Evolutionary conservation across 495 filamentous ascomycete species (phyloP).

Genomic region (Penicillium maclennaniae): DNA sequence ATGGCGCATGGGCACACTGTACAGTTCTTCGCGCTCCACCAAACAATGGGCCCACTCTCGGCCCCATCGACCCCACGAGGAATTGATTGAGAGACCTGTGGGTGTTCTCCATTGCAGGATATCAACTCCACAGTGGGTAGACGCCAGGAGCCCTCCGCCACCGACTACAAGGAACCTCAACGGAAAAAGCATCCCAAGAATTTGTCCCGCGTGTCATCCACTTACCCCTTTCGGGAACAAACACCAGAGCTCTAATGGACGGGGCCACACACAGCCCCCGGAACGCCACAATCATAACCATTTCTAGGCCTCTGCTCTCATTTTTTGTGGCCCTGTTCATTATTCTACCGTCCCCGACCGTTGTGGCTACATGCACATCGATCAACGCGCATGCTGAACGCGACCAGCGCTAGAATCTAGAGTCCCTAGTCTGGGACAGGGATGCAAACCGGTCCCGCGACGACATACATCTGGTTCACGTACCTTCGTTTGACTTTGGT

Average conservation of each 20-base stretch:
- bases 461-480: background rate
- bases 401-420: background rate
- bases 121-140: constrained; percentile 6
- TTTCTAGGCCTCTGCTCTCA: background rate
- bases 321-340: background rate
- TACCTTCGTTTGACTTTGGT: too few relatives aligned
- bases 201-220: constrained; percentile 3
- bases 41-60: background rate
- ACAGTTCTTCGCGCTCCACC: background rate
- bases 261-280: constrained; percentile 10
- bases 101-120: background rate
- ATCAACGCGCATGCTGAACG: background rate
- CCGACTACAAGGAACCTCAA: constrained; percentile 4
- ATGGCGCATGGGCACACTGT: background rate
- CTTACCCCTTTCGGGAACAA: background rate
- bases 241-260: constrained; percentile 1
- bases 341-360: background rate
- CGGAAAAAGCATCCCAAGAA: background rate
- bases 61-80: background rate
- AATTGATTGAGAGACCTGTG: background rate
- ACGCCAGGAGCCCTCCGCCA: background rate
- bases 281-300: background rate
- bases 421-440: constrained; percentile 3
- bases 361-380: constrained; percentile 1
- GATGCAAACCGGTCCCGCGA: background rate